Evolutionary conservation across 2,329 filamentous ascomycete species (phyloP), one percentile per base, ranked within the genome.

Genomic region (Didymella sp.): DNA sequence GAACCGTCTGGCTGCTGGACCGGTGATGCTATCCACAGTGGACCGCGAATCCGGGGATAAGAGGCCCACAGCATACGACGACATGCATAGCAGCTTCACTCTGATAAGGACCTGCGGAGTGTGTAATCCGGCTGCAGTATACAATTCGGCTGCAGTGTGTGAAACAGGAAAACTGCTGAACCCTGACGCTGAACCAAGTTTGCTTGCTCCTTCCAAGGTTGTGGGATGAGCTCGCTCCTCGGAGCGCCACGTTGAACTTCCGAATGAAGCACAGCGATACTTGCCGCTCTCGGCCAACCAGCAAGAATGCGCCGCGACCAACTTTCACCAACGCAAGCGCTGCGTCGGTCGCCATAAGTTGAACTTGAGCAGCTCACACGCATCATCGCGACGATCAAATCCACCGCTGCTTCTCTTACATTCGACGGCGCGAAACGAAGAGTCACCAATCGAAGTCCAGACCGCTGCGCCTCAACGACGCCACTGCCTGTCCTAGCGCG

Each of bases 391-490:
- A 13, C 28, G 22, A 51, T 43, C 37, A n/a, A 46, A 21, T 22
- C 43, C 43, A 43, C 42, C 28, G 31, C 19, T 15, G 31, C 48
- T 51, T 51, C 53, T 51, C 17, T 27, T 17, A 27, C 35, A 25
- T 48, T 56, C 37, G 41, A 41, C 43, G 30, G 8, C 22, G 19
- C 48, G 12, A 17, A 43, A 24, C 47, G 17, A 46, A 56, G 40
- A 40, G 31, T 47, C 54, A 48, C 37, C 54, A 30, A 25, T 43
- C 37, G 21, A 28, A 25, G 45, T 44, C 57, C 38, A 59, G 57
- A 56, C 30, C 37, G 33, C 28, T 42, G 38, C 54, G 47, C 47
- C 54, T 51, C 54, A 37, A 22, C 37, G 50, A 43, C 51, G 51
- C 52, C 49, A 52, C 51, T 41, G 31, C 25, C 45, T 44, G 42